Conservation (phyloP, 2,329 filamentous ascomycete species). For the Botrytis pseudocinerea region DNA sequence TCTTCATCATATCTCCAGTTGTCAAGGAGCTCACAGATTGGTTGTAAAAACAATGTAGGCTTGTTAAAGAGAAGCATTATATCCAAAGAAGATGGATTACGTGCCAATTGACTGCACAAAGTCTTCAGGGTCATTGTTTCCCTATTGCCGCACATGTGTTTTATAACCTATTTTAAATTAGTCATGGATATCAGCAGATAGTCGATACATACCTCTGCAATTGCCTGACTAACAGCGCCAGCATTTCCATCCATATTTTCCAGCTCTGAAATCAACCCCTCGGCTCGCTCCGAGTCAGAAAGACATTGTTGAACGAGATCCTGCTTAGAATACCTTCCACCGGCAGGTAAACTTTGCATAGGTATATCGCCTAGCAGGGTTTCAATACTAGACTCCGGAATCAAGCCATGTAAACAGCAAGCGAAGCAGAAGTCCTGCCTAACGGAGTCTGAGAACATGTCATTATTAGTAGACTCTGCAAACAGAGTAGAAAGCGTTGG, state of each 20-base stretch:
- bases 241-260: constrained; percentile 92
- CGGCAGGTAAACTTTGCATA: constrained; percentile 73
- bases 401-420: constrained; percentile 84
- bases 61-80: constrained; percentile 75
- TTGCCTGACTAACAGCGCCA: constrained; percentile 77
- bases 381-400: constrained; percentile 75
- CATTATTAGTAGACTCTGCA: constrained; percentile 54
- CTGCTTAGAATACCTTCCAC: constrained; percentile 75
- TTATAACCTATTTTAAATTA: constrained; percentile 55
- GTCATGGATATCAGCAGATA: not conserved
- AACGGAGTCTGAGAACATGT: constrained; percentile 63
- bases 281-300: constrained; percentile 71
- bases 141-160: constrained; percentile 67
- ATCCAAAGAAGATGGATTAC: constrained; percentile 70
- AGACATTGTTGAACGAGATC: constrained; percentile 76
- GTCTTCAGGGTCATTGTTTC: constrained; percentile 80
- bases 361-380: constrained; percentile 80
- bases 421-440: constrained; percentile 85
- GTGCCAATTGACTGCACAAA: constrained; percentile 71
- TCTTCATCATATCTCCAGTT: constrained; percentile 82
- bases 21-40: constrained; percentile 73
- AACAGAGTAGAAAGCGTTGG: constrained; percentile 66
- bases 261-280: constrained; percentile 76
- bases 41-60: constrained; percentile 66
- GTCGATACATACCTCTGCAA: constrained; percentile 60